A percentile compares a stretch with the other conserved stretches of the same genome.
These are phyloP conservation scores for Trichoderma sp. DNA, from an alignment of 2,329 filamentous ascomycete genomes.

Conservation along the genomic window DNA sequence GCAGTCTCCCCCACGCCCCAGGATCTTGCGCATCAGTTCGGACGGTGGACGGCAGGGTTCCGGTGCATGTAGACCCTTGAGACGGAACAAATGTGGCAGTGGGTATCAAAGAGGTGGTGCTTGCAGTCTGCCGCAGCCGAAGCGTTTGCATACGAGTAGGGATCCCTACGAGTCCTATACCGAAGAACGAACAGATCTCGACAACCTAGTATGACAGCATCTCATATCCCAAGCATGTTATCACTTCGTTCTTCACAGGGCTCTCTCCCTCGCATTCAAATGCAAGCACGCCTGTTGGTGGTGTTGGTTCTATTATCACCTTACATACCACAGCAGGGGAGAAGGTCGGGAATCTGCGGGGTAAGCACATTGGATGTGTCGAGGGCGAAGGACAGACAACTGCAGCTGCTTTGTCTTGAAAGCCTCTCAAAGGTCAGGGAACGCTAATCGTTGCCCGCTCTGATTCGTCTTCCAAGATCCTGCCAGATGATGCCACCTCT, in stretches of 20 bases:
- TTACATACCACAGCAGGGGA: neutral
- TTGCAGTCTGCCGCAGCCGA: neutral
- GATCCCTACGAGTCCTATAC: too few species aligned
- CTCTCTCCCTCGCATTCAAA: neutral
- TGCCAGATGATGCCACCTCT: conserved; percentile 3
- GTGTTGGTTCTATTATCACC: neutral
- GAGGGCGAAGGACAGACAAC: neutral
- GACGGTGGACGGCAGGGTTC: conserved; percentile 13
- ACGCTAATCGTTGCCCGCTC: conserved; percentile 1
- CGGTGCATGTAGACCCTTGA: conserved; percentile 20
- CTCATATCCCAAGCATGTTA: neutral
- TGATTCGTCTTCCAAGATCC: conserved; percentile 19
- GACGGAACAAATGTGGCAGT: neutral
- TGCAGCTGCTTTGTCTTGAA: neutral
- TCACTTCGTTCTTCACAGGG: too few species aligned
- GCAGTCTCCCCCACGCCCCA: conserved; percentile 17
- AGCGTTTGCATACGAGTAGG: neutral
- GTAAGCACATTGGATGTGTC: neutral
- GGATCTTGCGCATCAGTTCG: conserved; percentile 20
- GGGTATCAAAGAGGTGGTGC: neutral
- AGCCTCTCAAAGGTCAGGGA: neutral
- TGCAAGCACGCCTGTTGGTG: neutral
- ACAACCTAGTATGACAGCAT: neutral
- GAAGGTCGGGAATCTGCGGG: conserved; percentile 4
- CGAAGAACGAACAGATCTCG: neutral